Evolutionary conservation across 2,329 filamentous ascomycete genomes (phyloP).

Genomic region (Daldinia sp.): DNA sequence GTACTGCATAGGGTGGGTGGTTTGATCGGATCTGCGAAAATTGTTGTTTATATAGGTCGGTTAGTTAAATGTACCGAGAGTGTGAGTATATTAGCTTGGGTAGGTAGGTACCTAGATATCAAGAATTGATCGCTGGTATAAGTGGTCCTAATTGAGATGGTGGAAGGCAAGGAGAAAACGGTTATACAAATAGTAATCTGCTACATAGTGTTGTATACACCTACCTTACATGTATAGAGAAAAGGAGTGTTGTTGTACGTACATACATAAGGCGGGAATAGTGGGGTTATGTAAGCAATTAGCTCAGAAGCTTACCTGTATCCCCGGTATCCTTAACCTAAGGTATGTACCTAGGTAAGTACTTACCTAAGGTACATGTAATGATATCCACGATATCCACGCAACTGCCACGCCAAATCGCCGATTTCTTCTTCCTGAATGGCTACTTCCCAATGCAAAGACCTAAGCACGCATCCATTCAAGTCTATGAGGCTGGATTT

Average conservation of each 20-base stretch:
- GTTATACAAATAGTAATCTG: constrained; percentile 21
- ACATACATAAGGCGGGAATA: constrained; percentile 4
- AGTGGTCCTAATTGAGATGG: constrained; percentile 1
- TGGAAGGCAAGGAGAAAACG: constrained; percentile 6
- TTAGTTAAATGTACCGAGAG: constrained; percentile 6
- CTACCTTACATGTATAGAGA: neutral
- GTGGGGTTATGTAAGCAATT: constrained; percentile 31
- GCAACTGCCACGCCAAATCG: neutral
- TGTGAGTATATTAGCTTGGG: neutral
- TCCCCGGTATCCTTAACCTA: neutral
- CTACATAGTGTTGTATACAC: constrained; percentile 2
- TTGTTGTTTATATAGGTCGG: constrained; percentile 12
- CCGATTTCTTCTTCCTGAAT: constrained; percentile 27
- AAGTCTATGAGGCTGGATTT: constrained; percentile 31
- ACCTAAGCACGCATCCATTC: neutral
- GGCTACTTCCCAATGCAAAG: constrained; percentile 28
- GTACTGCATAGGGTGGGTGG: constrained; percentile 9
- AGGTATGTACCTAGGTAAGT: no score
- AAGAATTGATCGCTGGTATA: constrained; percentile 10
- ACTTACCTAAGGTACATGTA: no score
- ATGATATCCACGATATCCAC: neutral
- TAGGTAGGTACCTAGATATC: neutral
- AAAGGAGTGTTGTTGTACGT: constrained; percentile 15
- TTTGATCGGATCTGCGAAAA: constrained; percentile 20
- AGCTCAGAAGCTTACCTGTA: neutral